Conservation (phyloP, 1,139 yeast species). For the Scheffersomyces cryptocercus region DNA sequence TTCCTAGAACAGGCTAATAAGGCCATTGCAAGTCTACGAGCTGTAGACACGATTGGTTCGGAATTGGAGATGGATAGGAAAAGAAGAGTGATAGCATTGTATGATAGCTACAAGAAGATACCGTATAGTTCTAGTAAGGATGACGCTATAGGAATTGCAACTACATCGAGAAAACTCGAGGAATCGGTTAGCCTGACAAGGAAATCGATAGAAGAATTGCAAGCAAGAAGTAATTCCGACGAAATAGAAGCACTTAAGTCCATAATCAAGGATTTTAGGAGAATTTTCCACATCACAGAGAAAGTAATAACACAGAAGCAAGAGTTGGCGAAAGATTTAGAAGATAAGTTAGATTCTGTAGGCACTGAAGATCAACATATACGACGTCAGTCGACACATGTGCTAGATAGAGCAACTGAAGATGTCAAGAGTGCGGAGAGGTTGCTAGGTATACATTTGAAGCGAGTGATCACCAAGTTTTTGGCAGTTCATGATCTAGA, state of each 20-base stretch:
- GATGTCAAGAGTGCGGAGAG: slow-evolving; percentile 6
- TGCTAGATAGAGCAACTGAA: background rate
- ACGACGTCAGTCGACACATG: background rate
- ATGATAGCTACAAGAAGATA: slow-evolving; percentile 27
- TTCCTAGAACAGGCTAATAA: slow-evolving; percentile 32
- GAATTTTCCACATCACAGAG: slow-evolving; percentile 2
- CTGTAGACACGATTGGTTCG: slow-evolving; percentile 4
- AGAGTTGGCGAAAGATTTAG: slow-evolving; percentile 3
- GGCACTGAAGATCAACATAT: background rate
- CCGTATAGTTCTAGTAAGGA: slow-evolving; percentile 37
- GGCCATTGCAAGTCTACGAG: slow-evolving; percentile 18
- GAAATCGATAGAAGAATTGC: background rate
- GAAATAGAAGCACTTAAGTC: slow-evolving; percentile 1
- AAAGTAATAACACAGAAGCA: slow-evolving; percentile 3
- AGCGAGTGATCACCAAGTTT: slow-evolving; percentile 23
- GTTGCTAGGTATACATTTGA: slow-evolving; percentile 14
- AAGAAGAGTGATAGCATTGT: slow-evolving; percentile 27
- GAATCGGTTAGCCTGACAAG: slow-evolving; percentile 14
- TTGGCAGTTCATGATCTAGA: slow-evolving; percentile 26
- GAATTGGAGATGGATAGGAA: slow-evolving; percentile 6
- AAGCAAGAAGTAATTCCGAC: too few species aligned
- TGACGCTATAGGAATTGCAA: slow-evolving; percentile 38
- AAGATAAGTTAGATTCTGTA: background rate
- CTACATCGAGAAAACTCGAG: slow-evolving; percentile 27
- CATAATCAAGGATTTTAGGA: slow-evolving; percentile 9